phyloP scores from a whole-genome alignment of 192 early-diverging fungal species.

The Linderina pennispora region DNA sequence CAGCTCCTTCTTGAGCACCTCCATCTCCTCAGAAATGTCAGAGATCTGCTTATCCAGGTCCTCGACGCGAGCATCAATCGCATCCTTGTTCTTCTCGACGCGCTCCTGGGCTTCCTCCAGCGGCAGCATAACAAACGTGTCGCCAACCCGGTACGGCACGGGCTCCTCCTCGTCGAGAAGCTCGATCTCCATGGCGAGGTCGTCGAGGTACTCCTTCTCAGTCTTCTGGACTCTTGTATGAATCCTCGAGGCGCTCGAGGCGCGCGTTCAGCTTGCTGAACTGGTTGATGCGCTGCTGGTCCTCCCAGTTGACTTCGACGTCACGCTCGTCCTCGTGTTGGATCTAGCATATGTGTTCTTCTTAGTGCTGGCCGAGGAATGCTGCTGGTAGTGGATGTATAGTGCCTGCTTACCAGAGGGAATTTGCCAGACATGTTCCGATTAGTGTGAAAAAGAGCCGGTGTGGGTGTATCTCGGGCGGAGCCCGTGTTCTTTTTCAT shows the following conservation, averaged over 20 bases:
- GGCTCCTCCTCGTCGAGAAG: constrained; percentile 83
- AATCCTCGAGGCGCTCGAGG: constrained; percentile 70
- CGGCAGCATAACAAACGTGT: constrained; percentile 74
- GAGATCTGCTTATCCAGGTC: constrained; percentile 60
- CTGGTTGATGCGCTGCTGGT: constrained; percentile 92
- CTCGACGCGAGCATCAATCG: constrained; percentile 56
- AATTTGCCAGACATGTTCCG: constrained; percentile 23
- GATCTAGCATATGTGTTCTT: constrained; percentile 23
- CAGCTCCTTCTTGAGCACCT: constrained; percentile 73
- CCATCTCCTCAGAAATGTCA: constrained; percentile 66
- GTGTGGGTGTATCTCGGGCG: too few relatives aligned
- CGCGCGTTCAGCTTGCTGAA: constrained; percentile 83
- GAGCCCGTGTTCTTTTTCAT: too few relatives aligned
- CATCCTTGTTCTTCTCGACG: constrained; percentile 57
- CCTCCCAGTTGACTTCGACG: constrained; percentile 92
- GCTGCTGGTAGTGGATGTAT: neutral
- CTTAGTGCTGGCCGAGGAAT: neutral
- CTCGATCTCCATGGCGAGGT: constrained; percentile 88
- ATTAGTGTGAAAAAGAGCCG: neutral
- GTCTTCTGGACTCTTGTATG: constrained; percentile 76
- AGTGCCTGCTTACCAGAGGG: constrained; percentile 6
- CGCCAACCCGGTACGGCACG: constrained; percentile 80
- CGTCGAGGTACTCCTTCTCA: constrained; percentile 92
- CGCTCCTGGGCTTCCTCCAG: constrained; percentile 69
- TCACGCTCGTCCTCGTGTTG: constrained; percentile 75